These are phyloP conservation scores for Macrophomina pseudophaseolina DNA, from an alignment of 2,329 filamentous ascomycete genomes.

Conservation along the genomic window DNA sequence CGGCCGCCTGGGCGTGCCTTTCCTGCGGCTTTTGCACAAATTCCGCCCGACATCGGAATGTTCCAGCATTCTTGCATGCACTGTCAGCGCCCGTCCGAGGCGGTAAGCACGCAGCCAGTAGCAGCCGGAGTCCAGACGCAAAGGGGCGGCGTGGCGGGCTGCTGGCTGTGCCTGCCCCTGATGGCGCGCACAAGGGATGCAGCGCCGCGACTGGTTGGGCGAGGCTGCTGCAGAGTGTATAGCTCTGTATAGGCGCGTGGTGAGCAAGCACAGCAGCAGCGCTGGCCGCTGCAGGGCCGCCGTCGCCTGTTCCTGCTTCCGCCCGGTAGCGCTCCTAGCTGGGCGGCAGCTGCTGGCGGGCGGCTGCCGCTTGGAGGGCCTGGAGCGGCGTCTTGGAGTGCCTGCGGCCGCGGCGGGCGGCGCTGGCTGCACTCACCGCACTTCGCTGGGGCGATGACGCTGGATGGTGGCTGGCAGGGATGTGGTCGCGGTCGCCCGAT, in stretches of 20 bases:
- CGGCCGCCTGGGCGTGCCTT: not conserved
- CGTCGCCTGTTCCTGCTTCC: conserved; percentile 13
- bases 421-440: conserved; percentile 20
- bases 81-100: conserved; percentile 14
- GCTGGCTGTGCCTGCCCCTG: conserved; percentile 14
- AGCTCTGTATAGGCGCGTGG: not conserved
- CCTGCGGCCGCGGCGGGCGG: not conserved
- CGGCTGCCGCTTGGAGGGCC: conserved; percentile 11
- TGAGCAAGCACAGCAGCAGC: conserved; percentile 5
- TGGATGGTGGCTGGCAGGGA: conserved; percentile 16
- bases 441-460: conserved; percentile 21
- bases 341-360: not conserved
- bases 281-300: conserved; percentile 5
- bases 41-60: conserved; percentile 16
- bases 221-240: not conserved
- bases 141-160: not conserved
- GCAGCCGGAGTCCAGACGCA: conserved; percentile 1
- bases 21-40: conserved; percentile 7
- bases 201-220: not conserved
- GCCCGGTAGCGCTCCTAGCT: not conserved
- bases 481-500: not conserved
- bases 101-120: conserved; percentile 22
- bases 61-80: conserved; percentile 8
- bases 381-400: not conserved
- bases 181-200: conserved; percentile 21